These are phyloP conservation scores for Rubia tinctorum DNA, from an alignment of 305 asterid genomes.

Conservation along the genomic window DNA sequence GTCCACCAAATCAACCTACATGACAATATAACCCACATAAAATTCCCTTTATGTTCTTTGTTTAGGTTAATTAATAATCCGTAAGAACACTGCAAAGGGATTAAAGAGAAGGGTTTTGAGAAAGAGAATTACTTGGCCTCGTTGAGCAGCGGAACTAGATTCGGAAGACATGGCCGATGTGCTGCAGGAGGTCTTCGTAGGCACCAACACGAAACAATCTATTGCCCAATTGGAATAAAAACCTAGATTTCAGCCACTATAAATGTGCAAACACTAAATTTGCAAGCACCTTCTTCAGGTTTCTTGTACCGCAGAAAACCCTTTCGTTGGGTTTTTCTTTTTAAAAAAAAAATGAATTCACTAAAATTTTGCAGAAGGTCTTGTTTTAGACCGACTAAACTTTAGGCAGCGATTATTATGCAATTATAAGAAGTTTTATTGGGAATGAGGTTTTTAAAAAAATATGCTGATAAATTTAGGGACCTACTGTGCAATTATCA, in stretches of 20 bases:
- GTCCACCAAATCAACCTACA: conserved; percentile 81
- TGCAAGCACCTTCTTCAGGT: neutral
- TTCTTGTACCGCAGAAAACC: neutral
- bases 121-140: conserved; percentile 44
- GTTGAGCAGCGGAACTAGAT: conserved; percentile 53
- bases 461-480: too few relatives aligned
- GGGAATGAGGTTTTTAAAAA: too few relatives aligned
- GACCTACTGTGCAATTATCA: too few relatives aligned
- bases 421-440: too few relatives aligned
- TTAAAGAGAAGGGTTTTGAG: neutral
- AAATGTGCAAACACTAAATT: neutral
- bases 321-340: neutral
- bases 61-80: neutral
- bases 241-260: conserved; percentile 6
- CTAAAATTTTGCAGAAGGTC: too few relatives aligned
- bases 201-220: neutral
- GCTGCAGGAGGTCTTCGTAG: neutral
- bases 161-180: conserved; percentile 65
- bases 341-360: too few relatives aligned
- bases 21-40: neutral
- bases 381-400: too few relatives aligned
- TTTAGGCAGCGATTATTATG: too few relatives aligned
- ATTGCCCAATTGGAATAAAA: neutral
- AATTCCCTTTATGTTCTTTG: neutral
- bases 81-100: neutral